phyloP scores from a whole-genome alignment of 1,284 basidiomycete species.

The Apiotrichum gamsii region DNA sequence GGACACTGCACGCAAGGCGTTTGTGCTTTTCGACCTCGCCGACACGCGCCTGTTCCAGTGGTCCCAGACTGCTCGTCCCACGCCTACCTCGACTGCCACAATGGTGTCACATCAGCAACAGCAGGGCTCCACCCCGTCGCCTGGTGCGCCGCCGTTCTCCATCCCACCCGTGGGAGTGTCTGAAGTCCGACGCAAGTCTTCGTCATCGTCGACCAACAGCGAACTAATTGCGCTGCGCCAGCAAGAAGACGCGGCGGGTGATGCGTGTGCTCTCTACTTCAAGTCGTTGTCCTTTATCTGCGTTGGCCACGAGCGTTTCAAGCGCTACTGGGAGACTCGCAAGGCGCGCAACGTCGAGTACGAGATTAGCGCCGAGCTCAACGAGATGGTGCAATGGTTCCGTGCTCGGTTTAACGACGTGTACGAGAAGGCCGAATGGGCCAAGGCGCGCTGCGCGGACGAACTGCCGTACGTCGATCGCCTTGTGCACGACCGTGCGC shows the following conservation, averaged over 20 bases:
- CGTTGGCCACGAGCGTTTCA: conserved; percentile 67
- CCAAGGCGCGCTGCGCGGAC: conserved; percentile 50
- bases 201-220: conserved; percentile 27
- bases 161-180: conserved; percentile 4
- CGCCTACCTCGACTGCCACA: conserved; percentile 9
- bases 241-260: conserved; percentile 68
- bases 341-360: conserved; percentile 25
- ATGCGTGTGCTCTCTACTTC: conserved; percentile 83
- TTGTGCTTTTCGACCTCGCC: conserved; percentile 84
- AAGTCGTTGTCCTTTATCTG: conserved; percentile 87
- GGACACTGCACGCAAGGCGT: conserved; percentile 90
- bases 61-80: conserved; percentile 9
- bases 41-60: conserved; percentile 78
- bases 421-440: conserved; percentile 55
- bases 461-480: conserved; percentile 52
- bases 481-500: conserved; percentile 54
- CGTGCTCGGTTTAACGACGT: conserved; percentile 55
- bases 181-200: conserved; percentile 25
- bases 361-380: conserved; percentile 50
- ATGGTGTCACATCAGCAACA: neutral
- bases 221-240: conserved; percentile 57
- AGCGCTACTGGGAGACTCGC: conserved; percentile 47
- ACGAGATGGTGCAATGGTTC: conserved; percentile 56
- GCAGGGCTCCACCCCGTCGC: neutral
- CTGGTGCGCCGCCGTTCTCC: conserved; percentile 23